Evolutionary conservation across 192 early-diverging fungal species (phyloP).

Genomic region (Kickxella alabastrina): DNA sequence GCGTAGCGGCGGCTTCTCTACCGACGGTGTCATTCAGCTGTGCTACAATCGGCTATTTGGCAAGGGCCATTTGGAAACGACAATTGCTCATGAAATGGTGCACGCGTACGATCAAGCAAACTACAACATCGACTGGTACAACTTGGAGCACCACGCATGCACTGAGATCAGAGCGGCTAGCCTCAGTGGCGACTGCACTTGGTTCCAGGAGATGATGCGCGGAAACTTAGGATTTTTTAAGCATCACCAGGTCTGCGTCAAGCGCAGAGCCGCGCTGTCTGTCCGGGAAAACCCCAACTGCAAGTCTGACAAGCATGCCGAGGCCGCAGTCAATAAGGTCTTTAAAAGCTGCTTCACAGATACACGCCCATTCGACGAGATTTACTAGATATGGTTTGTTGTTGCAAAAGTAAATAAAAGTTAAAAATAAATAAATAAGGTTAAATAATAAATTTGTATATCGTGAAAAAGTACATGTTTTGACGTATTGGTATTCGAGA

Average conservation of each 20-base stretch:
- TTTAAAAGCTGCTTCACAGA: slow-evolving; percentile 90
- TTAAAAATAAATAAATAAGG: background rate
- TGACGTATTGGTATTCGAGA: too few species aligned
- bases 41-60: slow-evolving; percentile 80
- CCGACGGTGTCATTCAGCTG: slow-evolving; percentile 73
- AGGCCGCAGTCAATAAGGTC: slow-evolving; percentile 80
- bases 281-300: slow-evolving; percentile 73
- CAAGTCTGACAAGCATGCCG: slow-evolving; percentile 69
- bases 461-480: too few species aligned
- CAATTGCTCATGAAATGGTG: slow-evolving; percentile 91
- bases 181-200: slow-evolving; percentile 74
- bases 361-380: slow-evolving; percentile 95
- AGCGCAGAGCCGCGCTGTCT: slow-evolving; percentile 79
- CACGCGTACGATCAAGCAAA: slow-evolving; percentile 77
- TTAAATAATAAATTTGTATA: background rate
- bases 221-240: slow-evolving; percentile 67
- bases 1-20: slow-evolving; percentile 84
- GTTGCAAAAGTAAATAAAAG: background rate
- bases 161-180: slow-evolving; percentile 78
- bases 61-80: slow-evolving; percentile 84
- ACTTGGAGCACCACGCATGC: slow-evolving; percentile 76
- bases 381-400: slow-evolving; percentile 54
- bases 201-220: slow-evolving; percentile 64
- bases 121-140: slow-evolving; percentile 71
- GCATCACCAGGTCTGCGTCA: slow-evolving; percentile 83